phyloP scores from a whole-genome alignment of 2,329 filamentous ascomycete genomes.

The Fusarium liriodendri region DNA sequence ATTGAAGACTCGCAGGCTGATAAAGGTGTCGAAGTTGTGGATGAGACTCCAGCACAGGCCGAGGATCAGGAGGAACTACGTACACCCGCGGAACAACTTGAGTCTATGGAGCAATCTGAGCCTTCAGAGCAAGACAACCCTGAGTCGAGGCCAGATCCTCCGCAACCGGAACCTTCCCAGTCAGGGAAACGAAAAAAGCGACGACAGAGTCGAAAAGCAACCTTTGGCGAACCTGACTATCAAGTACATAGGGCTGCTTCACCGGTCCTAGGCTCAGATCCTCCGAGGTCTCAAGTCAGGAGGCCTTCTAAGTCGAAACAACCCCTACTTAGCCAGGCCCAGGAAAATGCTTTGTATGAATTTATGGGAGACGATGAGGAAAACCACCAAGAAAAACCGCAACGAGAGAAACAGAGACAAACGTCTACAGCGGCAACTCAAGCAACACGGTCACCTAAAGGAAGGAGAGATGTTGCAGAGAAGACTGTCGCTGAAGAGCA shows the following conservation, averaged over 20 bases:
- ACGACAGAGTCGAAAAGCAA: conserved; percentile 24
- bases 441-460: background rate
- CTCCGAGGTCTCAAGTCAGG: background rate
- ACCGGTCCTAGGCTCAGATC: conserved; percentile 24
- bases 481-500: background rate
- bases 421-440: background rate
- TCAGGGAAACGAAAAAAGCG: background rate
- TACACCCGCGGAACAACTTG: background rate
- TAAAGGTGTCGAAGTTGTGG: background rate
- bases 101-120: background rate
- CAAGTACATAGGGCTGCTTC: conserved; percentile 8
- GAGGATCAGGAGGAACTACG: background rate
- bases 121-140: background rate
- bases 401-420: background rate
- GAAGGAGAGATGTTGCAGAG: background rate
- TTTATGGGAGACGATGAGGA: background rate
- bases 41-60: background rate
- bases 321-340: background rate
- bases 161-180: background rate
- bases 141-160: background rate
- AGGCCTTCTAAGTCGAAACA: background rate
- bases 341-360: background rate
- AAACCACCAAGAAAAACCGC: background rate
- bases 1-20: background rate
- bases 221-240: conserved; percentile 8